A percentile compares a stretch with the other conserved stretches of the same genome.
These are phyloP conservation scores for Phytophthora constricta DNA, from an alignment of 352 stramenopile species.

Conservation along the genomic window DNA sequence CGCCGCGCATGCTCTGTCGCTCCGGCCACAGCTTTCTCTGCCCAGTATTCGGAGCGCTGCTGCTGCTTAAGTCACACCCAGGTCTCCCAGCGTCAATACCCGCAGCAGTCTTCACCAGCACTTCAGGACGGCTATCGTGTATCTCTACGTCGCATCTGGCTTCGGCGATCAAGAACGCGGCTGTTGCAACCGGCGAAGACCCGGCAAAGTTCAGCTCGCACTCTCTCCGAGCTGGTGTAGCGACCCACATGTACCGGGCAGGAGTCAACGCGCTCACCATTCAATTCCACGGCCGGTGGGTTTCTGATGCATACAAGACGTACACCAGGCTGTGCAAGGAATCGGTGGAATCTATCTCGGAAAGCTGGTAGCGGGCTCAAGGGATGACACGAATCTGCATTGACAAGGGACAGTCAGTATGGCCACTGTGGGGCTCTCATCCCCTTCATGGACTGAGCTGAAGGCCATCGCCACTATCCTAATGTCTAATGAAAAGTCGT, in stretches of 20 bases:
- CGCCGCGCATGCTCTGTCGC: neutral
- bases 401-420: neutral
- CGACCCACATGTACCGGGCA: constrained; percentile 16
- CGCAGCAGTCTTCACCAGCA: neutral
- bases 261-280: constrained; percentile 15
- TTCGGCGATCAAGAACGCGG: neutral
- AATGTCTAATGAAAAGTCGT: neutral
- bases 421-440: neutral
- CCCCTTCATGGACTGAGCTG: neutral
- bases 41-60: neutral
- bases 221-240: constrained; percentile 13
- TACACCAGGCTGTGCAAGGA: constrained; percentile 25
- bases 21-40: neutral
- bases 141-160: neutral
- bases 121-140: neutral
- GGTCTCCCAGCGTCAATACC: neutral
- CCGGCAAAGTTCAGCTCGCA: constrained; percentile 2
- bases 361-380: neutral
- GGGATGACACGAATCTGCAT: neutral
- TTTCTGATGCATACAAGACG: constrained; percentile 19
- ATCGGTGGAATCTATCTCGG: neutral
- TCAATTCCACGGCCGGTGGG: constrained; percentile 22
- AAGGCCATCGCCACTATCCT: neutral
- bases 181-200: neutral
- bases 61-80: neutral